Conservation (phyloP, 352 stramenopile genomes). For the Pythium sukuiense region DNA sequence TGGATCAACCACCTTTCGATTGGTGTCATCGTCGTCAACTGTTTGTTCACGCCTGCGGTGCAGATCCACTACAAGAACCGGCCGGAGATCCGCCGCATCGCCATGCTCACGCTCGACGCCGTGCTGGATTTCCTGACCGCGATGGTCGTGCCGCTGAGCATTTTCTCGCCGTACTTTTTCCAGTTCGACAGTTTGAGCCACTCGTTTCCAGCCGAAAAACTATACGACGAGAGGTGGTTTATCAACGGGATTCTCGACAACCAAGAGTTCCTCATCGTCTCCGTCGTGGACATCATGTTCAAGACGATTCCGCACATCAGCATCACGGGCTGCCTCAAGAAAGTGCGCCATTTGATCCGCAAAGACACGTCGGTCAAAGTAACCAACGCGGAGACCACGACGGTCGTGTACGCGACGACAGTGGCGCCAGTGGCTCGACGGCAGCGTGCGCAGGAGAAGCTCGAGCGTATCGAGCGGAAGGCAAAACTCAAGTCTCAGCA, state of each 20-base stretch:
- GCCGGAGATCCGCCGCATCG: slow-evolving; percentile 18
- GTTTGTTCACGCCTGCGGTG: slow-evolving; percentile 28
- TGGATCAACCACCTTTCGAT: slow-evolving; percentile 37
- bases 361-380: slow-evolving; percentile 22
- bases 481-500: slow-evolving; percentile 7
- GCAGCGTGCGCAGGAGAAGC: slow-evolving; percentile 11
- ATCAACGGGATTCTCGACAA: slow-evolving; percentile 46
- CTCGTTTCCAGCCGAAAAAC: slow-evolving; percentile 31
- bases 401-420: slow-evolving; percentile 2
- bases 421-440: slow-evolving; percentile 11
- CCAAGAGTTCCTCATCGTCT: slow-evolving; percentile 36
- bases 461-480: slow-evolving; percentile 23
- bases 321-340: slow-evolving; percentile 25
- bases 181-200: slow-evolving; percentile 31
- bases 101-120: slow-evolving; percentile 32
- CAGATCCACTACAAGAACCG: slow-evolving; percentile 24
- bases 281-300: slow-evolving; percentile 23
- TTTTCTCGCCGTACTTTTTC: slow-evolving; percentile 36
- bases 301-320: slow-evolving; percentile 30
- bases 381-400: background rate
- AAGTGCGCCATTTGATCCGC: slow-evolving; percentile 21
- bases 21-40: slow-evolving; percentile 31
- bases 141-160: slow-evolving; percentile 36
- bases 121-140: slow-evolving; percentile 32
- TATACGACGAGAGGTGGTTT: slow-evolving; percentile 44